These are phyloP conservation scores for Aspergillus spinulosporus DNA, from an alignment of 2,329 filamentous ascomycete species.

Conservation along the genomic window DNA sequence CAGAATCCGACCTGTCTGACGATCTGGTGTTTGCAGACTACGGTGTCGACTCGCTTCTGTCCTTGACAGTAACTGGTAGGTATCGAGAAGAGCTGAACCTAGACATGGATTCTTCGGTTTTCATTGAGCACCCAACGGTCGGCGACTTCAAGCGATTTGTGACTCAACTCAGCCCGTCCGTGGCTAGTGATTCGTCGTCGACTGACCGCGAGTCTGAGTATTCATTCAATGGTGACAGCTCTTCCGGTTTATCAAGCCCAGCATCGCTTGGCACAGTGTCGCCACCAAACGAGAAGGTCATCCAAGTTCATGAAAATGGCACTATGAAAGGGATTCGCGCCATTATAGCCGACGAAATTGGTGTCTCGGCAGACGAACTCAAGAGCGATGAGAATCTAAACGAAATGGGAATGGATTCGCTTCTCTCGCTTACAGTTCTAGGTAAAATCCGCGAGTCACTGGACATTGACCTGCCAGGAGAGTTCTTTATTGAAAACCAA, in stretches of 20 bases:
- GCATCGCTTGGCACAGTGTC: constrained; percentile 35
- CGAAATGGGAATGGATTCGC: constrained; percentile 49
- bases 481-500: constrained; percentile 48
- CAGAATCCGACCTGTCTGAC: constrained; percentile 59
- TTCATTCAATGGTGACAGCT: constrained; percentile 26
- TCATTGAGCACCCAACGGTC: constrained; percentile 61
- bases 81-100: constrained; percentile 63
- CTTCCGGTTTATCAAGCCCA: constrained; percentile 34
- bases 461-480: constrained; percentile 44
- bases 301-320: constrained; percentile 29
- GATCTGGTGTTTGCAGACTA: constrained; percentile 63
- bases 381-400: constrained; percentile 41
- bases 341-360: constrained; percentile 47
- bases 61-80: constrained; percentile 61
- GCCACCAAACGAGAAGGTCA: constrained; percentile 30
- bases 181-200: constrained; percentile 32
- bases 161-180: constrained; percentile 33
- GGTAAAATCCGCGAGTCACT: constrained; percentile 47
- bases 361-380: constrained; percentile 43
- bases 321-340: constrained; percentile 42
- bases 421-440: constrained; percentile 48
- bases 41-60: constrained; percentile 63
- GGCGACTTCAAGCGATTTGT: constrained; percentile 62
- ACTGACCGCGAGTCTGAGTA: constrained; percentile 33
- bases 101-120: constrained; percentile 59